These are phyloP conservation scores for Carnegiea gigantea DNA, from an alignment of 179 eudicot genomes.

Conservation along the genomic window DNA sequence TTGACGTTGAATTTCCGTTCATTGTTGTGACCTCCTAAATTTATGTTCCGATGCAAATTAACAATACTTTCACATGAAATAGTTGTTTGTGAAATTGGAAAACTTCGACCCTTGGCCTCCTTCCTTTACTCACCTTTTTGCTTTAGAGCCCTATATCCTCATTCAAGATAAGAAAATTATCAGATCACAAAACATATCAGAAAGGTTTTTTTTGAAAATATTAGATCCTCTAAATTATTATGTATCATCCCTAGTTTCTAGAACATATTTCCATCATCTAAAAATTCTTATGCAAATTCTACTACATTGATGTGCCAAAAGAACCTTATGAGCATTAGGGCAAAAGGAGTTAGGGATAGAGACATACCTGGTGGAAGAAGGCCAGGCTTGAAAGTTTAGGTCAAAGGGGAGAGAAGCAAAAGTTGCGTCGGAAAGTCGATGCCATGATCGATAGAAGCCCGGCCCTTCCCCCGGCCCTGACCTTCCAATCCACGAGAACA, in stretches of 20 bases:
- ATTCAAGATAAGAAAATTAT: background rate
- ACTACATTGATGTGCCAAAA: background rate
- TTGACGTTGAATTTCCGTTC: constrained; percentile 18
- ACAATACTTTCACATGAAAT: constrained; percentile 19
- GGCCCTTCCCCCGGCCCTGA: too few species aligned
- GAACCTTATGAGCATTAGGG: background rate
- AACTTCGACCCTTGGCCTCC: constrained; percentile 26
- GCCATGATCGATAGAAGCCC: constrained; percentile 27
- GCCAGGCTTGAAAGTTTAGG: constrained; percentile 24
- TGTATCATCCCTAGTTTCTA: background rate
- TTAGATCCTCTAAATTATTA: too few species aligned
- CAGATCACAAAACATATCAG: background rate
- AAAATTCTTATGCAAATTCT: background rate
- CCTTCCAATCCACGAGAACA: constrained; percentile 17
- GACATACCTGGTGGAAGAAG: constrained; percentile 30
- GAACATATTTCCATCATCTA: too few species aligned
- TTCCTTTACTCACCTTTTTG: constrained; percentile 23
- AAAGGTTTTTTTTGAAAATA: background rate
- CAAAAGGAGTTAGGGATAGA: background rate
- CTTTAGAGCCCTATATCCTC: constrained; percentile 21
- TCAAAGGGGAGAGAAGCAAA: constrained; percentile 31
- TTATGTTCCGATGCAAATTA: background rate
- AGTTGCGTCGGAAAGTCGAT: constrained; percentile 18
- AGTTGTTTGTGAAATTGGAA: background rate
- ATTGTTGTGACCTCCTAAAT: constrained; percentile 22